Evolutionary conservation across 2,329 filamentous ascomycete species (phyloP).

Genomic region (Bipolaris sorokiniana): DNA sequence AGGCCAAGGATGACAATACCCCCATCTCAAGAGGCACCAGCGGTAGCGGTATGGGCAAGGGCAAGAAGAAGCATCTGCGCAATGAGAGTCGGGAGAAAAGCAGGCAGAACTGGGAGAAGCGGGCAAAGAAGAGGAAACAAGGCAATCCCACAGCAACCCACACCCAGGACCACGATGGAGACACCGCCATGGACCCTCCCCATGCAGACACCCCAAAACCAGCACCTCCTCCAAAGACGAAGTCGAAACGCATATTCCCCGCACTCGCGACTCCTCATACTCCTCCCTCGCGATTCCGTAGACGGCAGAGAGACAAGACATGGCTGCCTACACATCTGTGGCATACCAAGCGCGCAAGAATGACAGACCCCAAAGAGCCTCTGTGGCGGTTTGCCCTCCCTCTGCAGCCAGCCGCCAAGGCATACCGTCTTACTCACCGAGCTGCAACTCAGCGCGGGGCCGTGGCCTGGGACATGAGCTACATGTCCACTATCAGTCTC

Average conservation of each 20-base stretch:
- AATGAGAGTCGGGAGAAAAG: constrained; percentile 78
- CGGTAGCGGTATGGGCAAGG: constrained; percentile 61
- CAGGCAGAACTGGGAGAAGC: constrained; percentile 66
- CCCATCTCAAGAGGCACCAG: constrained; percentile 73
- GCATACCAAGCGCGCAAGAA: constrained; percentile 88
- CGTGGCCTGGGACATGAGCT: constrained; percentile 92
- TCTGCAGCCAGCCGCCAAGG: constrained; percentile 84
- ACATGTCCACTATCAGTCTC: constrained; percentile 83
- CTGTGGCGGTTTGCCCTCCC: constrained; percentile 92
- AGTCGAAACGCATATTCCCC: constrained; percentile 73
- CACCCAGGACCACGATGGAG: constrained; percentile 24
- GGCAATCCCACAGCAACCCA: constrained; percentile 34
- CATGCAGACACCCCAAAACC: constrained; percentile 20
- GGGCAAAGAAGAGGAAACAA: constrained; percentile 53
- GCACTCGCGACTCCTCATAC: constrained; percentile 68
- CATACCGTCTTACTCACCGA: constrained; percentile 85
- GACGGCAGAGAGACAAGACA: constrained; percentile 84
- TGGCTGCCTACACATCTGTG: constrained; percentile 96
- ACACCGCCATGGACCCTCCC: constrained; percentile 7
- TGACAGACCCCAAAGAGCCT: constrained; percentile 78
- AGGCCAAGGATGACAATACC: constrained; percentile 90
- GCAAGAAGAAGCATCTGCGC: constrained; percentile 61
- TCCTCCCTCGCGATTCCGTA: constrained; percentile 75
- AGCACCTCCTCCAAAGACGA: constrained; percentile 27
- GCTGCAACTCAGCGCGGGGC: constrained; percentile 76